Base-by-base conservation (phyloP, 441 rosid species). In the Arabidopsis hybrid region DNA sequence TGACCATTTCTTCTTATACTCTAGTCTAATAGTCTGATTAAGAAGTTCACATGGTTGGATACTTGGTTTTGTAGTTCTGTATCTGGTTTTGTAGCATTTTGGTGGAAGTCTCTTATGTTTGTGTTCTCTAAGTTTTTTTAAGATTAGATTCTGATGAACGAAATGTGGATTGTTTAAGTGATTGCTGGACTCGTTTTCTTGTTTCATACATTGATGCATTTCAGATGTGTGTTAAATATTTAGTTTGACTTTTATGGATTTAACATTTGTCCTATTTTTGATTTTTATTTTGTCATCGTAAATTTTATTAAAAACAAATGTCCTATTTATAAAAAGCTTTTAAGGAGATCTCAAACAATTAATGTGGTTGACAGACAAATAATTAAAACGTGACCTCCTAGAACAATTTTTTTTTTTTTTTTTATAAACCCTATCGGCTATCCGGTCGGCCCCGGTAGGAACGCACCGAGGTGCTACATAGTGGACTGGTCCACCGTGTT, bases 331-430 rank as follows among this genome's bases (percentile, higher is more conserved):
- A 29, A 38, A 39, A 36, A 3, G 21, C 18, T 29, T 40, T 8
- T 35, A 42, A 12, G 3, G 53, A 40, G 62, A 62, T 72, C n/a
- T 71, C 21, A 2, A 46, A 71, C 52, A 31, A 13, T 51, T 61
- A 40, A 31, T 16, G 35, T 61, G n/a, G 11, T 17, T 51, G 36
- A 40, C 53, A 55, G 29, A 14, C 38, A 8, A 36, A 49, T 32
- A 70, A n/a, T n/a, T 36, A 18, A 57, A 58, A 35, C 8, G 35
- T 46, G 46, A 45, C 57, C 4, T 45, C 62, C n/a, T n/a, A n/a
- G n/a, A n/a, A n/a, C n/a, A n/a, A n/a, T n/a, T n/a, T n/a, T n/a
- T n/a, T n/a, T n/a, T n/a, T n/a, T n/a, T n/a, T n/a, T n/a, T n/a
- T n/a, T n/a, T n/a, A n/a, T n/a, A n/a, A n/a, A n/a, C n/a, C n/a